These are phyloP conservation scores for Phytophthora vignae DNA, from an alignment of 352 stramenopile species.

Conservation along the genomic window DNA sequence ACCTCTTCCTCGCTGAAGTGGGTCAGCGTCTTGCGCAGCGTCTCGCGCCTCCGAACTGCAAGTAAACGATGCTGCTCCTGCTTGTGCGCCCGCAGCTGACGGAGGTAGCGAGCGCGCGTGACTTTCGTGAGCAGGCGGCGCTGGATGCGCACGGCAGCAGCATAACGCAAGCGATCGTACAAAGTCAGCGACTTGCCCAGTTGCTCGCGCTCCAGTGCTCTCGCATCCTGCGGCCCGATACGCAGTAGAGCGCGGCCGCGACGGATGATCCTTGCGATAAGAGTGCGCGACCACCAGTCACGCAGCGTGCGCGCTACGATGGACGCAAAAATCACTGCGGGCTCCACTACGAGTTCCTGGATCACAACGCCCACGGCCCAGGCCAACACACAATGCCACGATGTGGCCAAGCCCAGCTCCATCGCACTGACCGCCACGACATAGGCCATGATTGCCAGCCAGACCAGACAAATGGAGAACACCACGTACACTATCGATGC, in stretches of 20 bases:
- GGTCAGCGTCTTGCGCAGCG: conserved; percentile 60
- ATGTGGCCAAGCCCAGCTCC: conserved; percentile 52
- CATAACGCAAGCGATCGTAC: conserved; percentile 78
- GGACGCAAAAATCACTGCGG: conserved; percentile 50
- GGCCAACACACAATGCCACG: conserved; percentile 60
- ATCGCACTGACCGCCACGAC: conserved; percentile 55
- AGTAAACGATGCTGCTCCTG: conserved; percentile 53
- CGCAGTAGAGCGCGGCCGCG: conserved; percentile 57
- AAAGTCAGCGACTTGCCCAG: conserved; percentile 56
- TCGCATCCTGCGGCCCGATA: conserved; percentile 39
- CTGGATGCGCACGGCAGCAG: conserved; percentile 73
- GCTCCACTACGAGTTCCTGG: conserved; percentile 63
- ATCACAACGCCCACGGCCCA: conserved; percentile 57
- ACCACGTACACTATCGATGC: conserved; percentile 69
- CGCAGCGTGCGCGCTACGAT: conserved; percentile 63
- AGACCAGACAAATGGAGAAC: conserved; percentile 52
- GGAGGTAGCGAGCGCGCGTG: conserved; percentile 58
- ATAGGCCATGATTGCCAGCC: conserved; percentile 52
- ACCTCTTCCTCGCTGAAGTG: conserved; percentile 76
- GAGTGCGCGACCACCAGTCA: conserved; percentile 65
- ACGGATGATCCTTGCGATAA: conserved; percentile 49
- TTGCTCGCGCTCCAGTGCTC: conserved; percentile 26
- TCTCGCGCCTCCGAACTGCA: conserved; percentile 44
- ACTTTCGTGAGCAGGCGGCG: conserved; percentile 65
- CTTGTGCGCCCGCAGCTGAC: conserved; percentile 49